phyloP scores from a whole-genome alignment of 2,329 filamentous ascomycete genomes.

The Ophiostoma sp. region DNA sequence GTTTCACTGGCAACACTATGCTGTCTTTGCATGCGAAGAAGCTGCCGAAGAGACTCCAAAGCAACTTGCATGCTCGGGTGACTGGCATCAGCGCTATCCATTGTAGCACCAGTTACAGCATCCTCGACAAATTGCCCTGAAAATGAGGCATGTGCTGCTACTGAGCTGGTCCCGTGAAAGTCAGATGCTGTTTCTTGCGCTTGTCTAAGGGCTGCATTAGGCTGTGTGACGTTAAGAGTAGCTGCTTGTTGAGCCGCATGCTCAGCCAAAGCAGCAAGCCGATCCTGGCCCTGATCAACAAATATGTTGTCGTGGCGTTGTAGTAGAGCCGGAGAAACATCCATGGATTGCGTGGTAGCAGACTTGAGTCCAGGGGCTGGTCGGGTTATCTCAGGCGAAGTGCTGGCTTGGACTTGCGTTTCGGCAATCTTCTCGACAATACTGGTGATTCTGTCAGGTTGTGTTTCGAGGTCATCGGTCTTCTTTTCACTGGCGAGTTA shows the following conservation, averaged over 20 bases:
- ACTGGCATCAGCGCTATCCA: too few species aligned
- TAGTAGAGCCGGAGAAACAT: neutral
- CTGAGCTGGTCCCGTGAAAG: conserved; percentile 2
- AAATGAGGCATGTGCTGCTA: neutral
- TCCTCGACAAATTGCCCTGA: conserved; percentile 1
- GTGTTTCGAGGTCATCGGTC: neutral
- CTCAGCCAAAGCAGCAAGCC: neutral
- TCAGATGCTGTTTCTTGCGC: neutral
- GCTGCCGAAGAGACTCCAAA: neutral
- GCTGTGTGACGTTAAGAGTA: neutral
- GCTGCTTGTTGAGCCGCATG: neutral
- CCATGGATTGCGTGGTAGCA: too few species aligned
- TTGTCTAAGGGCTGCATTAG: neutral
- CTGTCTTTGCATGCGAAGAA: neutral
- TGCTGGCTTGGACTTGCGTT: neutral
- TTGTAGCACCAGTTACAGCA: neutral
- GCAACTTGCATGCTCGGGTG: neutral
- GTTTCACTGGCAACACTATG: neutral
- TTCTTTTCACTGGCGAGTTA: neutral
- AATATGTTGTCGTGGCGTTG: neutral
- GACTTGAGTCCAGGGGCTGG: neutral
- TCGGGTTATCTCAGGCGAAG: neutral
- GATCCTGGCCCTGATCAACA: neutral
- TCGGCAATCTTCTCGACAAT: neutral
- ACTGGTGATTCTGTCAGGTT: neutral